A percentile compares a stretch with the other conserved stretches of the same genome.
These are phyloP conservation scores for Colletotrichum navitas DNA, from an alignment of 2,329 filamentous ascomycete genomes.

Conservation along the genomic window DNA sequence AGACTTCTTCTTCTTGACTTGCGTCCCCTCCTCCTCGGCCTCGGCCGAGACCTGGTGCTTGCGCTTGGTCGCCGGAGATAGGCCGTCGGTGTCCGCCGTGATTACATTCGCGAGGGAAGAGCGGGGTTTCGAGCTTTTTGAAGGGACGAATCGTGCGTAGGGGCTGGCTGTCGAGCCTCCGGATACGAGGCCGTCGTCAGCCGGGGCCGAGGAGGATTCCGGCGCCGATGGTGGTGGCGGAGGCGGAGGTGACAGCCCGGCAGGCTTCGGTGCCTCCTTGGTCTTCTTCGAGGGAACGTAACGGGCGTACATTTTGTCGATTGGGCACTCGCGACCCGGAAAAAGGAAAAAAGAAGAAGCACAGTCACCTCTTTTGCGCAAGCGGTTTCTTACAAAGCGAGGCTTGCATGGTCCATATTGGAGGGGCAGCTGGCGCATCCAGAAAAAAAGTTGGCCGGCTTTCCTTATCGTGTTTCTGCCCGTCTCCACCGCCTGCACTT, in stretches of 20 bases:
- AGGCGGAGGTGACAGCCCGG: constrained; percentile 13
- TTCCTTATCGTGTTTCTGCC: constrained; percentile 56
- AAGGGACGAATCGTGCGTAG: constrained; percentile 41
- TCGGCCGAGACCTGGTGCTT: constrained; percentile 53
- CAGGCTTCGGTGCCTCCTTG: constrained; percentile 35
- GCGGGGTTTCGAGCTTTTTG: constrained; percentile 41
- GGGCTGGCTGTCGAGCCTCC: constrained; percentile 23
- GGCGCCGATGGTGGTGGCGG: constrained; percentile 26
- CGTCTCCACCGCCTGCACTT: constrained; percentile 48
- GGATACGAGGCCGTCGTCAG: constrained; percentile 11
- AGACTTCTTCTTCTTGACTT: constrained; percentile 46
- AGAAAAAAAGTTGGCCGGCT: constrained; percentile 53
- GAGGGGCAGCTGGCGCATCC: constrained; percentile 38
- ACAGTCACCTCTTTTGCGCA: background rate
- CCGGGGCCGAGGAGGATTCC: constrained; percentile 34
- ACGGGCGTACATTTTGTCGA: constrained; percentile 44
- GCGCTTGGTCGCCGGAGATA: constrained; percentile 48
- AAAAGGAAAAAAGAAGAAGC: background rate
- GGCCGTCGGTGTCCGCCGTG: background rate
- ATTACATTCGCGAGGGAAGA: constrained; percentile 6
- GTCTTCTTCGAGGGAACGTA: constrained; percentile 55
- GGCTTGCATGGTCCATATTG: background rate
- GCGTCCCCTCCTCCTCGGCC: constrained; percentile 44
- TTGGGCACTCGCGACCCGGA: constrained; percentile 23
- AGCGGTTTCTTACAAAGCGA: background rate